phyloP scores from a whole-genome alignment of 2,329 filamentous ascomycete genomes.

The Botrytis deweyae region DNA sequence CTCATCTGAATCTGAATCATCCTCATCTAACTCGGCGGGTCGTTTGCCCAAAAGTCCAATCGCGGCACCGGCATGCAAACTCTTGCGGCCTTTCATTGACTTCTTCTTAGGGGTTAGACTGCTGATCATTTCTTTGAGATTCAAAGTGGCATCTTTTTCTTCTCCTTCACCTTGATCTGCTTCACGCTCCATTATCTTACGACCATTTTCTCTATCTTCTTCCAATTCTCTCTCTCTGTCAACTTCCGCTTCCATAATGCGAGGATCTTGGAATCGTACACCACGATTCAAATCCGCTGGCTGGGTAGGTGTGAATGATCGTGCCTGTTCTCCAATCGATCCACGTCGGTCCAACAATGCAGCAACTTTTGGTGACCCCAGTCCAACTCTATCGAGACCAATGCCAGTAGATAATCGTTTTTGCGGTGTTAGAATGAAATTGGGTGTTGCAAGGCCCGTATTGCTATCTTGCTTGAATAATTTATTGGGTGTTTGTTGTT shows the following conservation, averaged over 20 bases:
- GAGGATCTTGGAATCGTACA: slow-evolving; percentile 66
- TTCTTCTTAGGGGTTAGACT: slow-evolving; percentile 76
- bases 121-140: slow-evolving; percentile 74
- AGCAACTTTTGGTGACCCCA: slow-evolving; percentile 73
- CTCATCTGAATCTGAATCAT: slow-evolving; percentile 59
- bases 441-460: slow-evolving; percentile 60
- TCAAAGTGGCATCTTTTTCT: slow-evolving; percentile 63
- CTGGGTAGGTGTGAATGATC: slow-evolving; percentile 58
- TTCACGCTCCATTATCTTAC: slow-evolving; percentile 55
- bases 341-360: slow-evolving; percentile 68
- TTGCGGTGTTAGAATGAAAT: slow-evolving; percentile 62
- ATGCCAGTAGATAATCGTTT: slow-evolving; percentile 62
- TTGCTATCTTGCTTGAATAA: slow-evolving; percentile 55
- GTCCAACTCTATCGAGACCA: slow-evolving; percentile 66
- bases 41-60: slow-evolving; percentile 72
- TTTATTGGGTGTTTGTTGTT: slow-evolving; percentile 41
- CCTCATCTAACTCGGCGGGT: slow-evolving; percentile 66
- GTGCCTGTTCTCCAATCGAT: slow-evolving; percentile 68
- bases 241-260: slow-evolving; percentile 60
- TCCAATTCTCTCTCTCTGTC: slow-evolving; percentile 62
- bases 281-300: slow-evolving; percentile 42
- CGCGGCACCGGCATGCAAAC: slow-evolving; percentile 72
- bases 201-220: slow-evolving; percentile 58
- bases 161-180: slow-evolving; percentile 47
- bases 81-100: slow-evolving; percentile 66